Conservation (phyloP, 148 eudicot genomes). For the Rheum nobile region DNA sequence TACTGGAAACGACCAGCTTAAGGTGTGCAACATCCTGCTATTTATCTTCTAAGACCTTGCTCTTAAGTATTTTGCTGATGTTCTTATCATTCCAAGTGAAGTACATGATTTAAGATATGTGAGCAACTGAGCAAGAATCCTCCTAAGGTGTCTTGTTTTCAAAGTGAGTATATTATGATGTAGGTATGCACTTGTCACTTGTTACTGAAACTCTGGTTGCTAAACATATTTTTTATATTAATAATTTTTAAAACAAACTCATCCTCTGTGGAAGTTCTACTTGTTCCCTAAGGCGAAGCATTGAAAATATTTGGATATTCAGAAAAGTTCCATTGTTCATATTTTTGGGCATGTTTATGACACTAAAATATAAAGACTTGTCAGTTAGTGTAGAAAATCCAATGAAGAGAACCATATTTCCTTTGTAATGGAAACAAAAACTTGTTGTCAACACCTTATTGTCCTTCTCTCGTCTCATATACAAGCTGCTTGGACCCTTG, state of each 20-base stretch:
- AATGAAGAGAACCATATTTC: not conserved
- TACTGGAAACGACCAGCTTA: slow-evolving; percentile 58
- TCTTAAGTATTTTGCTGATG: not conserved
- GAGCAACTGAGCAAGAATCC: not conserved
- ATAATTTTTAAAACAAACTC: not conserved
- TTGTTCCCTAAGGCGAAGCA: not conserved
- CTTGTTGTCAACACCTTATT: not conserved
- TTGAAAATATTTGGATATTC: not conserved
- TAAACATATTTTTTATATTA: not conserved
- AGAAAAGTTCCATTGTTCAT: not conserved
- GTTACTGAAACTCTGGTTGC: not conserved
- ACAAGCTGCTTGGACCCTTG: not conserved
- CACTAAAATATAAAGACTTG: not conserved
- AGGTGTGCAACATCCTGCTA: slow-evolving; percentile 30
- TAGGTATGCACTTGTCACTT: not conserved
- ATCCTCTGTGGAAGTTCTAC: not conserved
- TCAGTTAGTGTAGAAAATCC: not conserved
- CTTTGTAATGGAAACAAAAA: not conserved
- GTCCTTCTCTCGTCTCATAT: not conserved
- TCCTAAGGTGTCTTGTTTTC: not conserved
- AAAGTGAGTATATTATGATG: not conserved
- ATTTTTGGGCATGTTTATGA: not conserved
- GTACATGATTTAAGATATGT: not conserved
- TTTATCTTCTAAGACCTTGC: not conserved
- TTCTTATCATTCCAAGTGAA: not conserved